Evolutionary conservation across 1,139 yeast species (phyloP).

Genomic region (Pichia sp.): DNA sequence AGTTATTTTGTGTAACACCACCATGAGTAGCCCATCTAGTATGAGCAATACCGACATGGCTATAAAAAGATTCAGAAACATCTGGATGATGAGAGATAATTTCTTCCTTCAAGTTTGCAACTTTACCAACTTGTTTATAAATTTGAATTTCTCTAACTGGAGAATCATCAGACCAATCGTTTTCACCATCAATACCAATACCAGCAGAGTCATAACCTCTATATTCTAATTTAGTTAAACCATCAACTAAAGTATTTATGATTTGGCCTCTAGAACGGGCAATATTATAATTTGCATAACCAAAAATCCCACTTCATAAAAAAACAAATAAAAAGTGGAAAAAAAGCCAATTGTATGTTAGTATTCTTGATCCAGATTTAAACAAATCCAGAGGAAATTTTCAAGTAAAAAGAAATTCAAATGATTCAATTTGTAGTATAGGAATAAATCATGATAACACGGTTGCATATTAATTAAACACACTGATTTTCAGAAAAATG

Average conservation of each 20-base stretch:
- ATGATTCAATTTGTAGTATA: no score
- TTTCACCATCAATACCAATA: conserved; percentile 88
- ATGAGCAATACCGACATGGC: conserved; percentile 96
- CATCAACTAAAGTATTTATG: conserved; percentile 81
- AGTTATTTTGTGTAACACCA: conserved; percentile 75
- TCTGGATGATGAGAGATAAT: conserved; percentile 52
- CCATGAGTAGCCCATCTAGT: conserved; percentile 99
- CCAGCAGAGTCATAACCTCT: conserved; percentile 99
- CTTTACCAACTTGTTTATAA: conserved; percentile 89
- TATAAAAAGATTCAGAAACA: conserved; percentile 59
- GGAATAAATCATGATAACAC: no score
- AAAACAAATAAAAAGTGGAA: not conserved
- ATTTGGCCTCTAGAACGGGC: conserved; percentile 91
- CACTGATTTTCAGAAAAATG: no score
- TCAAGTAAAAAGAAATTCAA: no score
- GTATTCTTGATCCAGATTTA: no score
- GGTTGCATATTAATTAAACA: no score
- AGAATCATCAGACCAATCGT: conserved; percentile 40
- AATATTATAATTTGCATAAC: conserved; percentile 92
- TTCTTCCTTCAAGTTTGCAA: conserved; percentile 67
- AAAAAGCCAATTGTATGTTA: not conserved
- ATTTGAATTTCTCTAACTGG: conserved; percentile 42
- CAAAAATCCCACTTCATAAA: conserved; percentile 85
- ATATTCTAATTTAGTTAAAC: conserved; percentile 89
- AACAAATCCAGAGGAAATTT: no score